Evolutionary conservation across 345 rosid species (phyloP), one percentile per base, ranked within the genome.

Genomic region (Citrus maxima): DNA sequence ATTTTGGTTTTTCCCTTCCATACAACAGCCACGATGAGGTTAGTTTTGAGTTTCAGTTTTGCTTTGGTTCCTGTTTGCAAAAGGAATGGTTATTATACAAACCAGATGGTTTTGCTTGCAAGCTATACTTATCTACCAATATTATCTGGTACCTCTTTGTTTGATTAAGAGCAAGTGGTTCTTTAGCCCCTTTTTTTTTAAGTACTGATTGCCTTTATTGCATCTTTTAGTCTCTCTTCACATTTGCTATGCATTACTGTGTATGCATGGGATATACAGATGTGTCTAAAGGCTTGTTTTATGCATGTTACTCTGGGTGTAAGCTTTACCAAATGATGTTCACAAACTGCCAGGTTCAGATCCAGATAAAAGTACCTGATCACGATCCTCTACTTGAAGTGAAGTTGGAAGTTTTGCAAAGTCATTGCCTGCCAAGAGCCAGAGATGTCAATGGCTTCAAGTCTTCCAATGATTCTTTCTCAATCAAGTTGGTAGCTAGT

Each of bases 1-100:
- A 93, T 78, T 95, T 89, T 32, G 98, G 98, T 64, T 95, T 95
- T 84, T 84, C 94, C 10, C 81, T 92, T 79, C 87, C 92, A n/a
- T 62, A 82, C 81, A 95, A 93, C 85, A 86, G 72, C 51, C 84
- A 89, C 75, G 97, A 93, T 73, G 88, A 92, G 97, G 98, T 92
- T 84, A 76, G 86, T 80, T 28, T 79, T 74, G 58, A 49, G 37
- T 71, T 73, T 70, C 19, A 40, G 54, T 28, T 60, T 28, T 76
- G 28, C 1, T 1, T 40, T 54, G 32, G 59, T 76, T 32, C 24
- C 22, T 54, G 56, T 55, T 21, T 22, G 34, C 75, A 61, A 18
- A 18, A 67, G 40, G 22, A 22, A 14, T 78, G 72, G 40, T 18
- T 62, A 74, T 73, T 21, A 56, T n/a, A 28, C 56, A 18, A 10